Evolutionary conservation across 176 grass and related monocot species (phyloP), one percentile per base, ranked within the genome.

Genomic region (Cymbopogon citratus): DNA sequence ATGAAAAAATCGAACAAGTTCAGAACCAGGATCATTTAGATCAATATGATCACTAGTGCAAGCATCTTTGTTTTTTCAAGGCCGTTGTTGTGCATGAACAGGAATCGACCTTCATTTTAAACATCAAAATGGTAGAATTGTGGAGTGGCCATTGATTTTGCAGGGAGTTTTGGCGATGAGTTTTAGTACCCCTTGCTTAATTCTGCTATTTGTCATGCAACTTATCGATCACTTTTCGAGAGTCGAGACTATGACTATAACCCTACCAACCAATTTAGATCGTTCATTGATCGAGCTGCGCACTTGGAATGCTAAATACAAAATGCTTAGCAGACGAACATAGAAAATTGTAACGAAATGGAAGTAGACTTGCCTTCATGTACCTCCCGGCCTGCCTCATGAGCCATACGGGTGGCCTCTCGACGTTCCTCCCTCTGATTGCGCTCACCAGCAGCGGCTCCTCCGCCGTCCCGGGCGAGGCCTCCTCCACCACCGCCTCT

Each of bases 301-400:
- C 16, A 36, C 48, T 7, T 7, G 45, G 16, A 24, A 41, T 75
- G 31, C 12, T 27, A 80, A 69, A 15, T 21, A 69, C 5, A 27
- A 25, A 51, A 80, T 59, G 41, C 5, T 23, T 71, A 52, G 14
- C 1, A 61, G 12, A 61, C 8, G 2, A 74, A 39, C 7, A 41
- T 4, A 41, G 5, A 11, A 8, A 7, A 19, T 61, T 13, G 49
- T 7, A 27, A 14, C 1, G 1, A 40, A 41, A 67, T 31, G 21
- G 29, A 29, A 71, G 72, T 87, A 77, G 80, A 93, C 92, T 80
- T 93, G 88, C 96, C 96, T 99, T 99, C 96, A 99, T 99, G 77
- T 95, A 99, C 87, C 96, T 91, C 87, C 96, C 92, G 56, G 96
- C 96, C 88, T 99, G 96, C 83, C 96, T 93, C 92, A 95, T 99